These are phyloP conservation scores for Orbilia blumenaviensis DNA, from an alignment of 2,329 filamentous ascomycete species.

Conservation along the genomic window DNA sequence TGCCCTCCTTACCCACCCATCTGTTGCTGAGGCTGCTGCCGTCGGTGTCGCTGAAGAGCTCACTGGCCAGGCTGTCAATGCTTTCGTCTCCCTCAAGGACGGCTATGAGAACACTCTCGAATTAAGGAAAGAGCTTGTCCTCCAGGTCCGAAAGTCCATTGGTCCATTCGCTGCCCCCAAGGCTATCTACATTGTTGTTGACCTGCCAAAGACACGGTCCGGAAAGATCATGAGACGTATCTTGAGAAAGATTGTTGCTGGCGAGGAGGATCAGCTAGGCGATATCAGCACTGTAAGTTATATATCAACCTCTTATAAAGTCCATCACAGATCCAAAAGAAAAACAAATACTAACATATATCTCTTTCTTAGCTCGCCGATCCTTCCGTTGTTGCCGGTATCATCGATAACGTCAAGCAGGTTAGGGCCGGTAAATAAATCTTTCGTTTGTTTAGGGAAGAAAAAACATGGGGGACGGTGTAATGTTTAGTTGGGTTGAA, in stretches of 20 bases:
- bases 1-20: conserved; percentile 87
- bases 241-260: conserved; percentile 93
- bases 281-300: conserved; percentile 85
- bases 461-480: not conserved
- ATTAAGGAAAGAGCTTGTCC: conserved; percentile 88
- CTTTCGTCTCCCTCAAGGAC: conserved; percentile 92
- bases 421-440: conserved; percentile 34
- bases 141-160: conserved; percentile 96
- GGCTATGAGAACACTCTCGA: conserved; percentile 78
- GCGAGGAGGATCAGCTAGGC: conserved; percentile 95
- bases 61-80: conserved; percentile 95
- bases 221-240: conserved; percentile 99
- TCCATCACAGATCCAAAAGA: conserved; percentile 14
- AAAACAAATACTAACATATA: conserved; percentile 12
- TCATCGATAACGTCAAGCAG: conserved; percentile 75
- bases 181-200: conserved; percentile 86
- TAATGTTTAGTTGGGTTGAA: conserved; percentile 32
- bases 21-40: conserved; percentile 92
- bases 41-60: conserved; percentile 93
- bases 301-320: conserved; percentile 34
- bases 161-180: conserved; percentile 97
- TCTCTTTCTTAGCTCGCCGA: conserved; percentile 75
- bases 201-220: conserved; percentile 94
- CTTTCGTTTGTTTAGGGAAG: not conserved
- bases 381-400: conserved; percentile 85